A percentile compares a stretch with the other conserved stretches of the same genome.
Conservation (phyloP, 2,329 filamentous ascomycete genomes). For the Fusarium dlaminii region DNA sequence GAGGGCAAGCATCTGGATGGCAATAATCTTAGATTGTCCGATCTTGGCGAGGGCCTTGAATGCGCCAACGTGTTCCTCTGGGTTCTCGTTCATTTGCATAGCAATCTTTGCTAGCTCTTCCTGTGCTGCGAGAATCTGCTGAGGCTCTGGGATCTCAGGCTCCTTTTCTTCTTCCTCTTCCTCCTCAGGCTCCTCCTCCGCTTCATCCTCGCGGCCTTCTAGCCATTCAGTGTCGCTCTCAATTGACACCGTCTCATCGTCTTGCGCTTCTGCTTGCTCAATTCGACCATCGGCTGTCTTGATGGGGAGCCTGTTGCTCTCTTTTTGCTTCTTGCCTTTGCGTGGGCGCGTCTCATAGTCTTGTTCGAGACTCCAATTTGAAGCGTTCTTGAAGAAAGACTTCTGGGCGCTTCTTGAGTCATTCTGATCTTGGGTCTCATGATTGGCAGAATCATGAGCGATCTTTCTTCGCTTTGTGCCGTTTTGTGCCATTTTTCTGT, state of each 20-base stretch:
- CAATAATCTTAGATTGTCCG: constrained; percentile 72
- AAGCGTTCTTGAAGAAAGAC: constrained; percentile 76
- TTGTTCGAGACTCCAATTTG: constrained; percentile 91
- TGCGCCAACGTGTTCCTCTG: constrained; percentile 85
- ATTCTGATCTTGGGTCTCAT: constrained; percentile 50
- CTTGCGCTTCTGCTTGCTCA: constrained; percentile 65
- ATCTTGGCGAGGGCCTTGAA: constrained; percentile 83
- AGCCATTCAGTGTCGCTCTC: constrained; percentile 73
- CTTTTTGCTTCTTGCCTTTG: constrained; percentile 80
- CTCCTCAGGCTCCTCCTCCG: constrained; percentile 56
- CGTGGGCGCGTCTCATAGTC: constrained; percentile 85
- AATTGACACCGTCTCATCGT: constrained; percentile 68
- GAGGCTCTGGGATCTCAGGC: constrained; percentile 74
- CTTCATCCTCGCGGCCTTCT: constrained; percentile 65
- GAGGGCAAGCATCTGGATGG: constrained; percentile 86
- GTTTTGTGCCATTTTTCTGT: constrained; percentile 56
- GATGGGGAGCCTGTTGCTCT: constrained; percentile 82
- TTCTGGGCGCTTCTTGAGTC: constrained; percentile 59
- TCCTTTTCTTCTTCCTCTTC: constrained; percentile 62
- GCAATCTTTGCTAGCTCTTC: constrained; percentile 91
- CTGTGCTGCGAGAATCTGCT: constrained; percentile 87
- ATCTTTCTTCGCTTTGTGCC: constrained; percentile 68
- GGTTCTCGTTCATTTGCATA: constrained; percentile 84
- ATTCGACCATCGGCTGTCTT: constrained; percentile 83
- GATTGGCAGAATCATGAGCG: constrained; percentile 61